Percentiles rank a stretch among this genome's conserved stretches.
Evolutionary conservation across 805 yeast genomes (phyloP).

Genomic region (Wickerhamomyces rabaulensis): DNA sequence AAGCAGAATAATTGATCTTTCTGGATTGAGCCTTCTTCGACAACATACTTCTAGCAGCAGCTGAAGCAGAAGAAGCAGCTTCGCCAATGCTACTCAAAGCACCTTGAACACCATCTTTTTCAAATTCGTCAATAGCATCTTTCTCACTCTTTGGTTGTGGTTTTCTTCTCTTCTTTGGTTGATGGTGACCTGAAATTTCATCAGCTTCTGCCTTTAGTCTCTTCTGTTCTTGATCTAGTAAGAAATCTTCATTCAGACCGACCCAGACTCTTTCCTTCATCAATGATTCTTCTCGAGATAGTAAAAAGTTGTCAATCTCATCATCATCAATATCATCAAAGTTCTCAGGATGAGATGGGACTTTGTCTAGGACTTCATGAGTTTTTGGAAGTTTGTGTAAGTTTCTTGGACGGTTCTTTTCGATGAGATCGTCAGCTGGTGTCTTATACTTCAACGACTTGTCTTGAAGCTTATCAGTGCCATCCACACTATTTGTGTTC

Average conservation of each 20-base stretch:
- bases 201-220: conserved; percentile 84
- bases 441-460: conserved; percentile 5
- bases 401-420: conserved; percentile 48
- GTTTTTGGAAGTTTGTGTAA: conserved; percentile 57
- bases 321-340: conserved; percentile 81
- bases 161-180: conserved; percentile 47
- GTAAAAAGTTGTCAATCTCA: conserved; percentile 56
- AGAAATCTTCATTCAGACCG: conserved; percentile 79
- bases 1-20: conserved; percentile 85
- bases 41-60: conserved; percentile 72
- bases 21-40: conserved; percentile 73
- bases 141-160: conserved; percentile 23
- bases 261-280: conserved; percentile 86
- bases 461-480: conserved; percentile 12
- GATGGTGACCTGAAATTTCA: conserved; percentile 71
- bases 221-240: conserved; percentile 80
- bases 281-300: conserved; percentile 64
- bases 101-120: conserved; percentile 32
- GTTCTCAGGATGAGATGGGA: conserved; percentile 57
- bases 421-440: conserved; percentile 16
- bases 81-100: conserved; percentile 43
- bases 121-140: conserved; percentile 27
- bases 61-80: conserved; percentile 59
- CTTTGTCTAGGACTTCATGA: conserved; percentile 41
- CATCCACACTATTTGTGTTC: conserved; percentile 2